Percentiles rank a stretch among this genome's conserved stretches.
phyloP scores from a whole-genome alignment of 2,329 filamentous ascomycete genomes.

The Nectriaceae sp. region DNA sequence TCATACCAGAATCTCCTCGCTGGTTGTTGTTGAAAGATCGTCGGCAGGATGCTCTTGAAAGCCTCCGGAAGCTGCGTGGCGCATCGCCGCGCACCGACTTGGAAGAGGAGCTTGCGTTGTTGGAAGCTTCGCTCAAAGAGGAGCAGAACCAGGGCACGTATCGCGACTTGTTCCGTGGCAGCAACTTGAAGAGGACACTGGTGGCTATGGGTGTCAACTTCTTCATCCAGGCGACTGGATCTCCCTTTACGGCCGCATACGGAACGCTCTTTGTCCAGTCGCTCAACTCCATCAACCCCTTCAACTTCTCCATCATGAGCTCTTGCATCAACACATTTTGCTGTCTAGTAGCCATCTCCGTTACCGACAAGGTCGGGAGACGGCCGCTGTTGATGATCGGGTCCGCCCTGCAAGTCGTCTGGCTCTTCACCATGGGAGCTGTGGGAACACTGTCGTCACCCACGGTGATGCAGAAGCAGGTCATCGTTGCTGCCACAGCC shows the following conservation, averaged over 20 bases:
- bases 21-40: slow-evolving; percentile 14
- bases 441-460: not conserved
- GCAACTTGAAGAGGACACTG: not conserved
- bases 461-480: not conserved
- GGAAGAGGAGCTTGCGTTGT: not conserved
- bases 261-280: slow-evolving; percentile 12
- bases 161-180: not conserved
- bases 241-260: slow-evolving; percentile 8
- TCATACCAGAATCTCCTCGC: slow-evolving; percentile 19
- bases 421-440: not conserved
- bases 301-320: slow-evolving; percentile 21
- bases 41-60: slow-evolving; percentile 6
- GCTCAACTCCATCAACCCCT: slow-evolving; percentile 17
- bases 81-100: not conserved
- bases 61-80: slow-evolving; percentile 6
- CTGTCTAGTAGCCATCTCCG: not conserved
- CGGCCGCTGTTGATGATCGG: not conserved
- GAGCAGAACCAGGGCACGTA: not conserved
- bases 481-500: not conserved
- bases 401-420: not conserved
- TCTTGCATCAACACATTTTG: not conserved
- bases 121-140: not conserved
- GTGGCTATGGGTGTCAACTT: not conserved
- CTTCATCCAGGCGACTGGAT: slow-evolving; percentile 8
- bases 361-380: not conserved